These are phyloP conservation scores for Lactifluus hygrophoroides DNA, from an alignment of 768 basidiomycete genomes.

Conservation along the genomic window DNA sequence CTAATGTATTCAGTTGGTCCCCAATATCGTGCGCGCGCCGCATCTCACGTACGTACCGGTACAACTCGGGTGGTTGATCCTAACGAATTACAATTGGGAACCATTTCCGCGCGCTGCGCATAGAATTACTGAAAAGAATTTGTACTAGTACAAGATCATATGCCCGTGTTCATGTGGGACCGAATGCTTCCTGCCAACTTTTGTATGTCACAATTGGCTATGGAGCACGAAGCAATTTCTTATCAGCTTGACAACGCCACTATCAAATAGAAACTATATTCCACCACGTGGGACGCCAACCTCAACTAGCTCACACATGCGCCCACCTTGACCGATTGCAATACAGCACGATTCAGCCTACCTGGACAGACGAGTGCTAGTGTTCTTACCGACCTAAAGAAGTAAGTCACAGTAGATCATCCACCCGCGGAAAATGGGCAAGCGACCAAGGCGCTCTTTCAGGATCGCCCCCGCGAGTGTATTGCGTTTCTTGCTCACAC, in stretches of 20 bases:
- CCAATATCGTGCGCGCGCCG: too few species aligned
- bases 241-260: conserved; percentile 10
- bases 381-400: neutral
- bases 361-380: too few species aligned
- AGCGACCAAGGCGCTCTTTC: neutral
- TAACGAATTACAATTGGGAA: neutral
- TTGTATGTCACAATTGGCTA: neutral
- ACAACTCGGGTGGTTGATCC: too few species aligned
- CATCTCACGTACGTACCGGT: too few species aligned
- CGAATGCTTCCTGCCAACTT: neutral
- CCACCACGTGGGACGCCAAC: neutral
- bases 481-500: too few species aligned
- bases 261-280: neutral
- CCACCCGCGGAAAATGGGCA: too few species aligned
- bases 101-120: neutral
- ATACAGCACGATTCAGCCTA: neutral
- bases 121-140: neutral
- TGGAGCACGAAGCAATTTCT: neutral
- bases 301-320: neutral
- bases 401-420: neutral
- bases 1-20: too few species aligned
- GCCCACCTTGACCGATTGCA: neutral
- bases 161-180: neutral
- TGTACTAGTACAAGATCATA: neutral
- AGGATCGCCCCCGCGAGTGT: too few species aligned